Conservation (phyloP, 2,329 filamentous ascomycete species). For the Cercospora zeae-maydis region DNA sequence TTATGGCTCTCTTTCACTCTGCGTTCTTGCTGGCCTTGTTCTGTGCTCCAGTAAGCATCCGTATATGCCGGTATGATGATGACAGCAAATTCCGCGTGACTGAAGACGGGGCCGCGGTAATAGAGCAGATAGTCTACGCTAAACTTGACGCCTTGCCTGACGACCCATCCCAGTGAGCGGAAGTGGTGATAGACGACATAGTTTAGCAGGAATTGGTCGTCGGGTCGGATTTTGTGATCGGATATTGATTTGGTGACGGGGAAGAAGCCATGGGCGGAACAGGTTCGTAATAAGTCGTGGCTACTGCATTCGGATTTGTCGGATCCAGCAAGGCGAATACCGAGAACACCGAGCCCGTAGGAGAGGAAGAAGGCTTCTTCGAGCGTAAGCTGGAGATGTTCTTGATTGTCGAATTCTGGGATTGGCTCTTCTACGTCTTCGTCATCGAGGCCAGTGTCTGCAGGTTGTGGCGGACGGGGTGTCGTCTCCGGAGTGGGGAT, state of each 20-base stretch:
- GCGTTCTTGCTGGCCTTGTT: constrained; percentile 44
- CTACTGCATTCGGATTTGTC: constrained; percentile 33
- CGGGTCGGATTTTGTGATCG: constrained; percentile 48
- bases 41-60: constrained; percentile 63
- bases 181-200: constrained; percentile 96
- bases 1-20: constrained; percentile 48
- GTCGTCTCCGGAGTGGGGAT: background rate
- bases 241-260: constrained; percentile 63
- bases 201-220: constrained; percentile 79
- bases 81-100: constrained; percentile 89
- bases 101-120: constrained; percentile 85
- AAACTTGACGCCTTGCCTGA: constrained; percentile 89
- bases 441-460: constrained; percentile 5
- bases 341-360: constrained; percentile 73
- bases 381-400: constrained; percentile 86
- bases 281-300: constrained; percentile 56
- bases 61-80: constrained; percentile 79
- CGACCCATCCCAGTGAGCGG: constrained; percentile 90
- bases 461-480: background rate
- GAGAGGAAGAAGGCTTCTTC: constrained; percentile 90
- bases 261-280: constrained; percentile 42
- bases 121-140: constrained; percentile 94
- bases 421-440: constrained; percentile 19
- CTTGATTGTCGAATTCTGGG: constrained; percentile 51
- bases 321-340: constrained; percentile 50